Evolutionary conservation across 164 flowering plant species (phyloP), one percentile per base, ranked within the genome.

Genomic region (Stephania yunnanensis): DNA sequence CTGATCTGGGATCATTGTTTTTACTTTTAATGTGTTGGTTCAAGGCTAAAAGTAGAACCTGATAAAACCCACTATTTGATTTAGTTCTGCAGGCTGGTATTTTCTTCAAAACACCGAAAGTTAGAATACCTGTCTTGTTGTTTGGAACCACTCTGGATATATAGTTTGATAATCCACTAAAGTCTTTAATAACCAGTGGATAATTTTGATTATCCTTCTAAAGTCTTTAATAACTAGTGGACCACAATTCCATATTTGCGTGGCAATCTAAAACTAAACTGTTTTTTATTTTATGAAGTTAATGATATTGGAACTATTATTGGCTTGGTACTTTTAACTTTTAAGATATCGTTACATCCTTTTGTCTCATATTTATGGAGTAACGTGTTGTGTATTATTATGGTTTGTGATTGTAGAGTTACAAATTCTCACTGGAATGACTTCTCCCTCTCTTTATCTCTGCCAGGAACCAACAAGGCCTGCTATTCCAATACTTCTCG

Each of bases 401-500:
- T 66, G 58, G 42, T 20, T n/a, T 20, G 73, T 68, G 72, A 46
- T 36, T 73, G 50, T 31, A 55, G 9, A 20, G 12, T 68, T 70
- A 17, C 46, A 15, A 46, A 42, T 36, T 58, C 20, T n/a, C 64
- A 17, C 15, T 58, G 31, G 52, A 64, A 9, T 69, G 25, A 46
- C 31, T 44, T 58, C 19, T 52, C 55, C 19, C 36, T 20, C 30
- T 13, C 75, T 65, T 25, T 25, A 25, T 25, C 80, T 42, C 55
- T 75, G 46, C 67, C 86, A 96, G 99, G 97, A 92, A 79, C 87
- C 99, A 64, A 94, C 99, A 68, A 88, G 91, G 46, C 99, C 99
- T 78, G 92, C 98, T 67, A 84, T 96, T 76, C 99, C 99, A 29
- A 91, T 92, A 79, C 97, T 96, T 83, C 93, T 96, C 76, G 99